Evolutionary conservation across 345 rosid species (phyloP).

Genomic region (Geranium rotundifolium): DNA sequence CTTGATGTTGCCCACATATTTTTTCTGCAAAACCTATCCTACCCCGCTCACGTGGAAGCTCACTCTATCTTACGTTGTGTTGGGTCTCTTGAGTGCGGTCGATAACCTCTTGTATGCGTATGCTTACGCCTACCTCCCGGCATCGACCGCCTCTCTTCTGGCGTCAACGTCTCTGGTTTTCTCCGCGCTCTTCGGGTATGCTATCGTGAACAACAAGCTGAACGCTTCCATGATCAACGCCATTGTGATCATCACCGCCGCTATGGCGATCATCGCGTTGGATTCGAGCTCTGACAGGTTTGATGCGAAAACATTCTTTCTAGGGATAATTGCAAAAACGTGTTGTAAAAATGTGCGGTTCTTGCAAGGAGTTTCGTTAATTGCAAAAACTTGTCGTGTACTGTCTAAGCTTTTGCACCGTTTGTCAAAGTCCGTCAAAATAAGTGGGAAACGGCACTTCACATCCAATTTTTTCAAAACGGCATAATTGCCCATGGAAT

Average conservation of each 20-base stretch:
- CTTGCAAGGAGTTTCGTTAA: no score
- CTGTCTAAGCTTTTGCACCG: no score
- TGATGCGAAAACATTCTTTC: no score
- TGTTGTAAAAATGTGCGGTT: no score
- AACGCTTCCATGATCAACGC: constrained; percentile 57
- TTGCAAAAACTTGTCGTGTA: no score
- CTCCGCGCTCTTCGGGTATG: constrained; percentile 54
- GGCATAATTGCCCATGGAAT: no score
- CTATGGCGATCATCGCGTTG: constrained; percentile 58
- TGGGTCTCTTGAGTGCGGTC: constrained; percentile 66
- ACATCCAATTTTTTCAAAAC: no score
- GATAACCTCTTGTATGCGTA: constrained; percentile 84
- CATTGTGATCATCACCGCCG: constrained; percentile 53
- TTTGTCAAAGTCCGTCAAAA: no score
- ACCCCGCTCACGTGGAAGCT: constrained; percentile 48
- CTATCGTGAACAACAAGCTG: constrained; percentile 57
- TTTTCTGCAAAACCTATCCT: constrained; percentile 35
- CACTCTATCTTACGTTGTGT: constrained; percentile 34
- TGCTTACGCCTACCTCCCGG: constrained; percentile 81
- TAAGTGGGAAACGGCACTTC: no score
- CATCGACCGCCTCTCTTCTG: constrained; percentile 74
- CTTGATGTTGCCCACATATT: constrained; percentile 42
- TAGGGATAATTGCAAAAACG: no score
- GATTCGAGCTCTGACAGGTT: constrained; percentile 68
- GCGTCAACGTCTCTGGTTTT: constrained; percentile 74